Percentiles rank a stretch among this genome's conserved stretches.
phyloP scores from a whole-genome alignment of 2,329 filamentous ascomycete species.

The Talaromyces rugulosus region DNA sequence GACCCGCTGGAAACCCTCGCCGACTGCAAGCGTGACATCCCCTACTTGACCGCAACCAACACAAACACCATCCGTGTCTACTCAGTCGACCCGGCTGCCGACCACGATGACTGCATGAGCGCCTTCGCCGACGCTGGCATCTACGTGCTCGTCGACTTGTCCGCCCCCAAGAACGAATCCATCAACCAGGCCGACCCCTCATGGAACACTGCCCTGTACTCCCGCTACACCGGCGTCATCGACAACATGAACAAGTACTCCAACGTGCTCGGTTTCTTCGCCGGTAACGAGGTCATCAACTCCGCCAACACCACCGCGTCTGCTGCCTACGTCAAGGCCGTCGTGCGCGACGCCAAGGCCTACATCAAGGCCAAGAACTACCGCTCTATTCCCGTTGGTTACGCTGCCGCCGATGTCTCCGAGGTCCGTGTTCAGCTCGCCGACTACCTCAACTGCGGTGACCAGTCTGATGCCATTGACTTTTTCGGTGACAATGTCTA shows the following conservation, averaged over 20 bases:
- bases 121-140: not conserved
- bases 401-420: constrained; percentile 87
- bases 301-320: constrained; percentile 47
- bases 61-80: constrained; percentile 43
- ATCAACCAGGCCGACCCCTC: constrained; percentile 49
- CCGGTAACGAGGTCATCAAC: constrained; percentile 60
- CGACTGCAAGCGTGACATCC: constrained; percentile 79
- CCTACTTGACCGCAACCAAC: constrained; percentile 68
- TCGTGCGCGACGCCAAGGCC: not conserved
- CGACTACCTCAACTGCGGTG: constrained; percentile 83
- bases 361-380: not conserved
- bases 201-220: constrained; percentile 49
- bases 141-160: constrained; percentile 58
- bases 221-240: constrained; percentile 52
- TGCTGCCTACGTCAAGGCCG: constrained; percentile 48
- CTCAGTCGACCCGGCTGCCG: not conserved
- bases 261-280: constrained; percentile 59
- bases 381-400: constrained; percentile 59
- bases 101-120: constrained; percentile 1
- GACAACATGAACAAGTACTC: constrained; percentile 59
- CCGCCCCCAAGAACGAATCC: constrained; percentile 44
- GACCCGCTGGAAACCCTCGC: constrained; percentile 75
- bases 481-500: constrained; percentile 99
- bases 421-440: constrained; percentile 61
- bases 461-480: constrained; percentile 61